A percentile compares a stretch with the other conserved stretches of the same genome.
These are phyloP conservation scores for Euphorbia tirucalli DNA, from an alignment of 345 rosid species.

Conservation along the genomic window DNA sequence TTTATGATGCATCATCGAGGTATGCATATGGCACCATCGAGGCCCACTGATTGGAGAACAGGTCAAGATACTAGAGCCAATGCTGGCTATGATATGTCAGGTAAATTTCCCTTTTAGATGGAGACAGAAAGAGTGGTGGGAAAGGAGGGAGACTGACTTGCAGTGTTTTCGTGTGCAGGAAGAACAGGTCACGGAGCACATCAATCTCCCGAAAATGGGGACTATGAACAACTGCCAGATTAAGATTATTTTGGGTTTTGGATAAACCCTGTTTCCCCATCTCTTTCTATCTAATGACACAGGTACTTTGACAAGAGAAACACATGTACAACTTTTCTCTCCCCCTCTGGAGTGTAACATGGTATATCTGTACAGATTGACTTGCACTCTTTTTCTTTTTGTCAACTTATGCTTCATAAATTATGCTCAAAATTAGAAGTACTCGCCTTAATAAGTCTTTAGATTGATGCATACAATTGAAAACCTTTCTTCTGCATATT, in stretches of 20 bases:
- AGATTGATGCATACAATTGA: neutral
- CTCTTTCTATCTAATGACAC: neutral
- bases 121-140: neutral
- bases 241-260: slow-evolving; percentile 20
- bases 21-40: slow-evolving; percentile 40
- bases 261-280: no score
- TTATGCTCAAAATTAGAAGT: no score
- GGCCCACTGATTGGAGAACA: slow-evolving; percentile 50
- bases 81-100: slow-evolving; percentile 50
- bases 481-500: neutral
- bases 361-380: slow-evolving; percentile 42
- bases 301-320: slow-evolving; percentile 27
- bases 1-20: slow-evolving; percentile 52
- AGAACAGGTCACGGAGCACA: slow-evolving; percentile 40
- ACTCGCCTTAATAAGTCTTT: slow-evolving; percentile 1
- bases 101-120: slow-evolving; percentile 26
- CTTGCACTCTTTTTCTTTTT: slow-evolving; percentile 14
- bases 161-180: slow-evolving; percentile 37
- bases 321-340: slow-evolving; percentile 28
- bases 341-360: slow-evolving; percentile 31
- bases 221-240: slow-evolving; percentile 45
- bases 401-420: slow-evolving; percentile 9
- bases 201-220: slow-evolving; percentile 66
- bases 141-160: slow-evolving; percentile 9
- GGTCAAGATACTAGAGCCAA: slow-evolving; percentile 37